Base-by-base conservation (phyloP, 179 eudicot species). In the Heliamphora pulchella region DNA sequence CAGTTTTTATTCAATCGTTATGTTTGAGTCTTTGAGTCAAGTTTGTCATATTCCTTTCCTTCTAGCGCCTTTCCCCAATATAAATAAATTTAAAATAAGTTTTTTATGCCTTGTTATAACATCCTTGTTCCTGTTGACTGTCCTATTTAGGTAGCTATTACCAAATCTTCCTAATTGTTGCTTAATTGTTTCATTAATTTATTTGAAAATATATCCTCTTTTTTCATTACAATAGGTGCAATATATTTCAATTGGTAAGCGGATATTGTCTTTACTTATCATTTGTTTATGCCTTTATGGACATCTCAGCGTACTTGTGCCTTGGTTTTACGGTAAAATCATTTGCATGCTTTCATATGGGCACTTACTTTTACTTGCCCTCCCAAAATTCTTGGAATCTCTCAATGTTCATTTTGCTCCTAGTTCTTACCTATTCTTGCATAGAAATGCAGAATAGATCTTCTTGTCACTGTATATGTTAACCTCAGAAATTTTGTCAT, bases 401-500 rank as follows among this genome's bases (percentile, higher is more conserved):
- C n/a, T 51, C 17, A 3, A 53, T 18, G 20, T 41, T 54, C 77
- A 54, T 57, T 17, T 75, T 13, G 13, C 13, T 54, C 2, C 9
- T 41, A 8, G 44, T 58, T 75, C 48, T 74, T 54, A 11, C 22
- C 48, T 50, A 31, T 78, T 22, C 31, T 78, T n/a, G 65, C 4
- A 11, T 78, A 47, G 50, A 39, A 68, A 41, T 78, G 15, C 44
- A 4, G 72, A 31, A 51, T 8, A 44, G 20, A 7, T n/a, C 1
- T 8, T 41, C 15, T 9, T 14, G 55, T 8, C 15, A 59, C 44
- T 51, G 7, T 41, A n/a, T 8, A 59, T 75, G 39, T 57, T 75
- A 18, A 11, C 39, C 8, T 59, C 54, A 13, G n/a, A 59, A 43
- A 48, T 82, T 76, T 65, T 74, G 6, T 76, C 69, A 48, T 86